phyloP scores from a whole-genome alignment of 495 filamentous ascomycete genomes.

The Letharia lupina region DNA sequence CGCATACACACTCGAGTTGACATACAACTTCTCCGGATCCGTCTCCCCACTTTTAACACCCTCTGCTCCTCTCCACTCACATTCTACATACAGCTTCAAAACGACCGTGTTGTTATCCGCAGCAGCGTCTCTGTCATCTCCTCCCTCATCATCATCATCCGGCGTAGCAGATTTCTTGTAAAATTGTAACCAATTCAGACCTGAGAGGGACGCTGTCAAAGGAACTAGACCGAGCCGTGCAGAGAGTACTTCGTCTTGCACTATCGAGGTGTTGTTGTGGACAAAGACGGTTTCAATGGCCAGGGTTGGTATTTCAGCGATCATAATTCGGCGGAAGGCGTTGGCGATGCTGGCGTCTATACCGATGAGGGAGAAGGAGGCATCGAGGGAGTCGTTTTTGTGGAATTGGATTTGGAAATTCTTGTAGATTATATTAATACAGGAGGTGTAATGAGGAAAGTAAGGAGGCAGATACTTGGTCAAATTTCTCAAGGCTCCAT shows the following conservation, averaged over 20 bases:
- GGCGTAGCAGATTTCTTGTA: conserved; percentile 48
- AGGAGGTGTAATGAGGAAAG: conserved; percentile 12
- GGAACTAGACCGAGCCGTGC: conserved; percentile 86
- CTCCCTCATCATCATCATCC: conserved; percentile 9
- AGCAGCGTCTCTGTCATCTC: conserved; percentile 40
- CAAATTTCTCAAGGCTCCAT: conserved; percentile 75
- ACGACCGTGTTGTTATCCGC: conserved; percentile 76
- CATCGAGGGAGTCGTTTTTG: conserved; percentile 62
- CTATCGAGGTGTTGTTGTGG: conserved; percentile 89
- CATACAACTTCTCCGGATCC: conserved; percentile 75
- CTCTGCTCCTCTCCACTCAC: conserved; percentile 53
- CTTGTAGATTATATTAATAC: conserved; percentile 28
- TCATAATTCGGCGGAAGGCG: conserved; percentile 93
- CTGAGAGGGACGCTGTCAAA: conserved; percentile 65
- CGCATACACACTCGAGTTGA: conserved; percentile 82
- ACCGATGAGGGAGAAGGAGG: conserved; percentile 84
- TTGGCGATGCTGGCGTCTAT: conserved; percentile 91
- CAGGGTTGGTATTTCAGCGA: conserved; percentile 88
- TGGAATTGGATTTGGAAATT: conserved; percentile 72
- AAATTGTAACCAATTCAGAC: conserved; percentile 73
- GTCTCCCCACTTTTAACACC: conserved; percentile 53
- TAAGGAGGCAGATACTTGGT: conserved; percentile 35
- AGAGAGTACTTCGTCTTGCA: conserved; percentile 93
- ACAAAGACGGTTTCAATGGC: conserved; percentile 91
- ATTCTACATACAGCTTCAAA: conserved; percentile 62